phyloP scores from a whole-genome alignment of 2,329 filamentous ascomycete genomes.

The Colletotrichum paranaense region DNA sequence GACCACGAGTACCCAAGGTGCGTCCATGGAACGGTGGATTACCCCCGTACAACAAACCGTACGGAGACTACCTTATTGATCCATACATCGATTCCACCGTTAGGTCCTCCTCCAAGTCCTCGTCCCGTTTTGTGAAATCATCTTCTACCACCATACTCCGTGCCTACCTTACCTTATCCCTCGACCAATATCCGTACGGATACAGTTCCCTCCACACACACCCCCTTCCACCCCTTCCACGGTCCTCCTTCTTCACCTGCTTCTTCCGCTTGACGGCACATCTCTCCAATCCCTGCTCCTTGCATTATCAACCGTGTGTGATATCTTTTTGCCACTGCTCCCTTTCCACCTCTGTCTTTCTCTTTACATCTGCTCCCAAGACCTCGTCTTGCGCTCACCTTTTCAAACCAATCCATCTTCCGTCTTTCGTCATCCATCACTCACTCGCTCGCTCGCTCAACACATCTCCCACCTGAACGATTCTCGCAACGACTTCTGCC shows the following conservation, averaged over 20 bases:
- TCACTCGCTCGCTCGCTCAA: not conserved
- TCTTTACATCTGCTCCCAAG: not conserved
- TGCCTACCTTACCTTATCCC: conserved; percentile 1
- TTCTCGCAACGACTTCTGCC: not conserved
- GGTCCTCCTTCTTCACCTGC: not conserved
- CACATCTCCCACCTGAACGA: conserved; percentile 5
- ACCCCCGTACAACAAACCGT: not conserved
- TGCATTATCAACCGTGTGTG: conserved; percentile 31
- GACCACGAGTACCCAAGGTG: too few species aligned
- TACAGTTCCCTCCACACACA: conserved; percentile 1
- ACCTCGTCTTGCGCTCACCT: not conserved
- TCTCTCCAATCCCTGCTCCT: conserved; percentile 12
- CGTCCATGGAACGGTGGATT: too few species aligned
- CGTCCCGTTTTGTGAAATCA: conserved; percentile 26
- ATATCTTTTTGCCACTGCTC: conserved; percentile 28
- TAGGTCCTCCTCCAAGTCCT: not conserved
- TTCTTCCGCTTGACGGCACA: conserved; percentile 4
- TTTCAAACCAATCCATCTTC: not conserved
- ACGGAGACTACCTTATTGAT: not conserved
- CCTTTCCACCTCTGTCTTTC: not conserved
- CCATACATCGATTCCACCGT: not conserved
- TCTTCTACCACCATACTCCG: not conserved
- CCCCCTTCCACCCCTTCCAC: conserved; percentile 3
- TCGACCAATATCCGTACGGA: not conserved
- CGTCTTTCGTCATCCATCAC: not conserved